Evolutionary conservation across 805 yeast genomes (phyloP), one percentile per base, ranked within the genome.

Genomic region (Vanderwaltozyma verrucispora): DNA sequence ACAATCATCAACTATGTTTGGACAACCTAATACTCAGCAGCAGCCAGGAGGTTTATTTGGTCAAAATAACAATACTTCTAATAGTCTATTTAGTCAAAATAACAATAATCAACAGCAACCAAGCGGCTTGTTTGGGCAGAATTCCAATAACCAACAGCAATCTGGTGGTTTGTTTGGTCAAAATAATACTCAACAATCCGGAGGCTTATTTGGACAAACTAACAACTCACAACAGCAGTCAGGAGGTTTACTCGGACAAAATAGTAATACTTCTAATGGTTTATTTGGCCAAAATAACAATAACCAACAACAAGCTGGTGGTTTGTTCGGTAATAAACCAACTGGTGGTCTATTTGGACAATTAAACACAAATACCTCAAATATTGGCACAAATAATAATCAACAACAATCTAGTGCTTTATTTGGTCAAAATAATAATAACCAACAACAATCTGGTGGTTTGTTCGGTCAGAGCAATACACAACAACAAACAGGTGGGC

Each of bases 151-250:
- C 28, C 36, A 25, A 19, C 36, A 24, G 37, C 34, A 45, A 40
- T 21, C 39, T 20, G 58, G 52, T 18, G 60, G 67, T 1, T 45
- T 65, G 15, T 67, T 72, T 59, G 75, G 63, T 15, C 63, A 60
- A 35, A 56, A 46, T 28, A 60, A 54, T 40, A 47, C 44, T 38
- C 46, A 43, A 35, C 46, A 44, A 14, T 26, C 63, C 15, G 41
- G 54, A 18, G 58, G 60, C 9, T 39, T 50, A 17, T 60, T 60
- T 45, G 65, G 64, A 9, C 51, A 54, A 30, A 39, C 43, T 27
- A 46, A 46, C 25, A 50, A 44, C 36, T 30, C 39, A 47, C 35
- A 28, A 10, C 30, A 41, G 24, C 30, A 38, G 30, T 25, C 35
- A 16, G 24, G 44, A 29, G 38, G 39, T 27, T n/a, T 38, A 8